phyloP scores from a whole-genome alignment of 225 moss, liverwort and hornwort genomes.

The Marchantia polymorpha region DNA sequence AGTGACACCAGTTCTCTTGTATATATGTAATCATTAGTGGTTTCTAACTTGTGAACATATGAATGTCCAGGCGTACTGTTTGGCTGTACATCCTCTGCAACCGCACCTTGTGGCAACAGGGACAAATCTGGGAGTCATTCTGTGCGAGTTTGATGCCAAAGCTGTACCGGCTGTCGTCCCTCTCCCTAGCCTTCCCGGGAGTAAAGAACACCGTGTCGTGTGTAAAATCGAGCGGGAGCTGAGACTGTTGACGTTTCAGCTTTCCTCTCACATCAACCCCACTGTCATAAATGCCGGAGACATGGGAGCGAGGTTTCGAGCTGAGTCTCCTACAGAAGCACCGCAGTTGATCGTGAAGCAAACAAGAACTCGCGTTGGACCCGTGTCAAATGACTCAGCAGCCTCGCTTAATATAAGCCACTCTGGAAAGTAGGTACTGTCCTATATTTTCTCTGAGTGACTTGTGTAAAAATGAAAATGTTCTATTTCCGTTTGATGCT shows the following conservation, averaged over 20 bases:
- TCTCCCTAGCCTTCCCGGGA: constrained; percentile 71
- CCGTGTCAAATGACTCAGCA: constrained; percentile 72
- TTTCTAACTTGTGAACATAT: not conserved
- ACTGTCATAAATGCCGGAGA: constrained; percentile 70
- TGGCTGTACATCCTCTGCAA: constrained; percentile 92
- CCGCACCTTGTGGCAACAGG: constrained; percentile 95
- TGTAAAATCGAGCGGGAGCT: constrained; percentile 72
- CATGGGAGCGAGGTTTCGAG: constrained; percentile 45
- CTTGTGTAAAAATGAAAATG: not conserved
- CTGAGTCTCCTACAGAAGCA: constrained; percentile 55
- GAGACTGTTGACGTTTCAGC: constrained; percentile 75
- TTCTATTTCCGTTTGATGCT: not conserved
- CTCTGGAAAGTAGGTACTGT: constrained; percentile 93
- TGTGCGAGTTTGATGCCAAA: constrained; percentile 89
- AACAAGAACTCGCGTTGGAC: constrained; percentile 58
- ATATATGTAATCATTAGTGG: not conserved
- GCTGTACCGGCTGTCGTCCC: constrained; percentile 90
- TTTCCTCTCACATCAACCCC: constrained; percentile 70
- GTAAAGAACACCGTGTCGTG: constrained; percentile 86
- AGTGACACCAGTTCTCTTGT: not conserved
- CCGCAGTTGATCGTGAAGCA: constrained; percentile 95
- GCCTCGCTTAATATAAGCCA: constrained; percentile 69
- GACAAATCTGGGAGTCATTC: constrained; percentile 90
- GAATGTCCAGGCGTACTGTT: constrained; percentile 70
- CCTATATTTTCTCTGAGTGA: constrained; percentile 17